Evolutionary conservation across 2,329 filamentous ascomycete genomes (phyloP), one percentile per base, ranked within the genome.

Genomic region (Penicillium brasilianum): DNA sequence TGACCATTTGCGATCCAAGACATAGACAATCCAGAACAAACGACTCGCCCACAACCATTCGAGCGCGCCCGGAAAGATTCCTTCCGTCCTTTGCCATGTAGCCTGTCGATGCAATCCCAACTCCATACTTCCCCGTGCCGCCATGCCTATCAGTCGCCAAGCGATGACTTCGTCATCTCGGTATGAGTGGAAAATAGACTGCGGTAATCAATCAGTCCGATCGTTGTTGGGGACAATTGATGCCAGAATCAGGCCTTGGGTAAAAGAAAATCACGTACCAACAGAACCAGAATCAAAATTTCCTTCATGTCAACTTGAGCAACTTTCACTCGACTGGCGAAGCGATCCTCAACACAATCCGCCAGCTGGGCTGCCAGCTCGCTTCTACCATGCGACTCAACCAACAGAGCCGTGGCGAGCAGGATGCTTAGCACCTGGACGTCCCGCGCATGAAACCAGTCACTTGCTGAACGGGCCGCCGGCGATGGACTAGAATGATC

Each of bases 341-440:
- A 76, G 11, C 67, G 72, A 58, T 76, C 70, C 57, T 76, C 74
- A 3, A 76, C 74, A 54, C 71, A 74, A 58, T 75, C 70, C 6
- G 74, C 74, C 53, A 75, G 55, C 46, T 71, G 59, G 1, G 72
- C 73, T 1, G 73, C 74, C 14, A 69, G 84, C 43, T 89, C 85
- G 73, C 91, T 94, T 63, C 90, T 87, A 0, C 92, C 93, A 66
- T 89, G 87, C 6, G 88, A 89, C 72, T 96, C 91, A 5, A 92
- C 85, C 1, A 89, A 84, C 60, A 95, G 77, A 0, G 89, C 90
- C 62, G 86, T 90, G 64, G 91, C 92, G 70, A 96, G 81, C 2
- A 96, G 83, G 66, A 96, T 85, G 76, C 96, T 97, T 50, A 97
- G 80, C 46, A 91, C 82, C 57, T 91, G 84, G 0, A 90, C 84